phyloP scores from a whole-genome alignment of 345 rosid species.

The Conringia planisiliqua region DNA sequence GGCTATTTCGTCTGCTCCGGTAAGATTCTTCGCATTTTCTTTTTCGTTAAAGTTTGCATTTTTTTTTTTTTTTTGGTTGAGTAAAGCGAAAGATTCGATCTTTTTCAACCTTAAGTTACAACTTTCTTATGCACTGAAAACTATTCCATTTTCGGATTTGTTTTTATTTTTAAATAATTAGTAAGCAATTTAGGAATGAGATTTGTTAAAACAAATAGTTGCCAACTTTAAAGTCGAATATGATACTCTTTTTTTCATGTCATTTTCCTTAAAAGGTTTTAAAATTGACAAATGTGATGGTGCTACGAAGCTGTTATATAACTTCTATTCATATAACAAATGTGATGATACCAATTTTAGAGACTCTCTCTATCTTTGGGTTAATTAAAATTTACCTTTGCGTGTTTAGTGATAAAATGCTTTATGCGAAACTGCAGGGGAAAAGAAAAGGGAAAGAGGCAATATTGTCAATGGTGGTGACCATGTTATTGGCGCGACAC shows the following conservation, averaged over 20 bases:
- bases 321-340: not conserved
- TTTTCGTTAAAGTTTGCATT: not conserved
- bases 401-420: constrained; percentile 6
- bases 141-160: not conserved
- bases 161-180: not conserved
- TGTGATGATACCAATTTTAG: not conserved
- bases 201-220: not conserved
- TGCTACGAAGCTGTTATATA: not conserved
- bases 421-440: constrained; percentile 18
- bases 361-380: not conserved
- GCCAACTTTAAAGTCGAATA: not conserved
- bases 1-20: constrained; percentile 46
- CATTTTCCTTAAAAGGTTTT: not conserved
- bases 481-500: constrained; percentile 22
- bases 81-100: constrained; percentile 9
- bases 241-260: not conserved
- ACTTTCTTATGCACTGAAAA: not conserved
- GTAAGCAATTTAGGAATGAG: not conserved
- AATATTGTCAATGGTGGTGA: constrained; percentile 24
- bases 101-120: not conserved
- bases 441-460: constrained; percentile 11
- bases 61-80: not conserved
- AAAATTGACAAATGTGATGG: not conserved
- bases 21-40: constrained; percentile 27
- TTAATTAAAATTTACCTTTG: not conserved